Conservation (phyloP, 257 asterid species). For the Nicotiana attenuata region DNA sequence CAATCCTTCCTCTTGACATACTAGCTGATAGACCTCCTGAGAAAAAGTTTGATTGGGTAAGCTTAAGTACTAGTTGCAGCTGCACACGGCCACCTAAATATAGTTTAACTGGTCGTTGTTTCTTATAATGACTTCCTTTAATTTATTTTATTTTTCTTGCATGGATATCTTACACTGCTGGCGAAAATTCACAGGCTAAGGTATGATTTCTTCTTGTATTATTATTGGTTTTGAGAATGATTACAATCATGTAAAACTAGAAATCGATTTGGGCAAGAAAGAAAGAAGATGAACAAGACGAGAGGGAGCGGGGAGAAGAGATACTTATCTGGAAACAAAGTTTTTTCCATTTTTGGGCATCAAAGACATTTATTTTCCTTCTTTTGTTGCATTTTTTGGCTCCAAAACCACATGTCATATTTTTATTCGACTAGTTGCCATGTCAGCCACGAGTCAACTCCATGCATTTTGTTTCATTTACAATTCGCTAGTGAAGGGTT, state of each 20-base stretch:
- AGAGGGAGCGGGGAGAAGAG: not conserved
- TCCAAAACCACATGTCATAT: too few species aligned
- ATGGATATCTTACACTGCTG: conserved; percentile 33
- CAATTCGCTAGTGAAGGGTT: too few species aligned
- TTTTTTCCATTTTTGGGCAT: too few species aligned
- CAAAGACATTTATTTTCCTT: too few species aligned
- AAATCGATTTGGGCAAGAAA: too few species aligned
- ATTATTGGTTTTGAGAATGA: not conserved
- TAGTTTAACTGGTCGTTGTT: too few species aligned
- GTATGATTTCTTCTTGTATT: conserved; percentile 33
- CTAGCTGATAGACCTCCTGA: conserved; percentile 82
- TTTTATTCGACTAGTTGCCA: too few species aligned
- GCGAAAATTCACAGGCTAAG: conserved; percentile 65
- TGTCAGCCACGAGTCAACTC: too few species aligned
- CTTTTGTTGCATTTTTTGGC: too few species aligned
- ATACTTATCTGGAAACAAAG: too few species aligned
- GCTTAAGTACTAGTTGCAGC: conserved; percentile 14
- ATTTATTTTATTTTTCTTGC: conserved; percentile 19
- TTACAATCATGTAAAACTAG: too few species aligned
- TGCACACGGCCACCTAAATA: conserved; percentile 5
- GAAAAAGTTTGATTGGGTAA: conserved; percentile 84
- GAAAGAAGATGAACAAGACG: not conserved
- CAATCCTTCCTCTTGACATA: conserved; percentile 73
- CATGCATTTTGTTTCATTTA: too few species aligned
- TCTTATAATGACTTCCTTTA: not conserved